phyloP scores from a whole-genome alignment of 495 filamentous ascomycete species.

The Podospora didyma region DNA sequence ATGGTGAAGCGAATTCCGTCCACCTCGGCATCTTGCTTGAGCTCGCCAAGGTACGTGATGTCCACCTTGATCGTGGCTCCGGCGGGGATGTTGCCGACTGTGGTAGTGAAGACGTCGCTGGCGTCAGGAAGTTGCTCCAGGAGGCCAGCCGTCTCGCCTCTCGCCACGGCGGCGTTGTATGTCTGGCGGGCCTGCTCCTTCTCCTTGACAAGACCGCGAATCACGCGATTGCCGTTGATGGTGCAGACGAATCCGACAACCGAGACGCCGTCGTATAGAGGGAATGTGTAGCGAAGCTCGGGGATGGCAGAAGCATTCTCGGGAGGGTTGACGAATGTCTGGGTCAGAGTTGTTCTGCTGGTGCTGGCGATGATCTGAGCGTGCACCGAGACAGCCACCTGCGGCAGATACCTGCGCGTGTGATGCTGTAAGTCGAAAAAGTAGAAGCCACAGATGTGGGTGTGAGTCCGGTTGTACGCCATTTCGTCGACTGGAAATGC shows the following conservation, averaged over 20 bases:
- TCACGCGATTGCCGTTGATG: conserved; percentile 42
- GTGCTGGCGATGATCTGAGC: conserved; percentile 48
- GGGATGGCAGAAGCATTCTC: conserved; percentile 30
- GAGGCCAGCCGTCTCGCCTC: conserved; percentile 57
- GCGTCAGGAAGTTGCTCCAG: conserved; percentile 55
- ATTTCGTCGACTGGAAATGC: no score
- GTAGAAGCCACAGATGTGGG: neutral
- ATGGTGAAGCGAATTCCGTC: conserved; percentile 63
- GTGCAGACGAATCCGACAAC: conserved; percentile 59
- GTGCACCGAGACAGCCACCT: conserved; percentile 45
- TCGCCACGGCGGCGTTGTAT: conserved; percentile 51
- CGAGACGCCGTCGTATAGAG: conserved; percentile 63
- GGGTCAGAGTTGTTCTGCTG: conserved; percentile 54
- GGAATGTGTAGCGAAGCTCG: conserved; percentile 57
- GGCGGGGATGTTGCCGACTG: conserved; percentile 59
- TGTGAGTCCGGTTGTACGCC: no score
- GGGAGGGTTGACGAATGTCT: conserved; percentile 53
- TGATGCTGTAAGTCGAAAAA: neutral
- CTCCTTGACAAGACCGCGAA: conserved; percentile 60
- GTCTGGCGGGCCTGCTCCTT: conserved; percentile 49
- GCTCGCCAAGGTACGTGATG: conserved; percentile 61
- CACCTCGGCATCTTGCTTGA: conserved; percentile 60
- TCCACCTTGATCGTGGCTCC: conserved; percentile 49
- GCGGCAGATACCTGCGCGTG: conserved; percentile 44
- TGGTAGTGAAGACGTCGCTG: conserved; percentile 61